These are phyloP conservation scores for Sphagnum fallax DNA, from an alignment of 228 moss, liverwort and hornwort species.

Conservation along the genomic window DNA sequence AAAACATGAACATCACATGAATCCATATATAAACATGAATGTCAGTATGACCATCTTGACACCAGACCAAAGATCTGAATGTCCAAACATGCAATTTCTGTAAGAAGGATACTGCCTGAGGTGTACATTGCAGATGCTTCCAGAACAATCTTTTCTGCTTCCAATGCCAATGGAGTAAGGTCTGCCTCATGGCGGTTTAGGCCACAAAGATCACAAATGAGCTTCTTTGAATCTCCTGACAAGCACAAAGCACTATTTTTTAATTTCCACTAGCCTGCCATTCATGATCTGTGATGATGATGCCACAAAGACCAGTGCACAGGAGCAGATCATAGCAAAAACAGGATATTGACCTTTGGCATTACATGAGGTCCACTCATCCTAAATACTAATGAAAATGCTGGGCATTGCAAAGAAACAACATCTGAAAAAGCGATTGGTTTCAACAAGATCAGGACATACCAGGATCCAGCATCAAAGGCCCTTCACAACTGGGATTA, in stretches of 20 bases:
- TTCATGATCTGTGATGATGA: neutral
- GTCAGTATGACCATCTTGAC: neutral
- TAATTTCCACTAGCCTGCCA: neutral
- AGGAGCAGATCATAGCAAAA: no score
- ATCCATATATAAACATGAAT: no score
- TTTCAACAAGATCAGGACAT: neutral
- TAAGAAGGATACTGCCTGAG: conserved; percentile 54
- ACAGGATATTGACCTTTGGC: no score
- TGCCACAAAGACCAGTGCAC: neutral
- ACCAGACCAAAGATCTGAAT: neutral
- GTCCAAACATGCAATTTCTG: neutral
- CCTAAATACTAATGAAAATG: no score
- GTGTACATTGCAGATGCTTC: conserved; percentile 42
- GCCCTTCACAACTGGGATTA: conserved; percentile 49
- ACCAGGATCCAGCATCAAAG: conserved; percentile 50
- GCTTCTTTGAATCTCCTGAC: conserved; percentile 39
- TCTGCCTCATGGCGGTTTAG: conserved; percentile 36
- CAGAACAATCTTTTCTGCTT: conserved; percentile 31
- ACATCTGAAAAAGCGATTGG: no score
- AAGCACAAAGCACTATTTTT: neutral
- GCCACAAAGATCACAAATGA: conserved; percentile 49
- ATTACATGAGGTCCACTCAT: no score
- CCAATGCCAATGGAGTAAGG: conserved; percentile 21
- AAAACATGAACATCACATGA: no score
- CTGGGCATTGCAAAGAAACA: no score